Base-by-base conservation (phyloP, 768 basidiomycete genomes). In the Podaxis sp. region DNA sequence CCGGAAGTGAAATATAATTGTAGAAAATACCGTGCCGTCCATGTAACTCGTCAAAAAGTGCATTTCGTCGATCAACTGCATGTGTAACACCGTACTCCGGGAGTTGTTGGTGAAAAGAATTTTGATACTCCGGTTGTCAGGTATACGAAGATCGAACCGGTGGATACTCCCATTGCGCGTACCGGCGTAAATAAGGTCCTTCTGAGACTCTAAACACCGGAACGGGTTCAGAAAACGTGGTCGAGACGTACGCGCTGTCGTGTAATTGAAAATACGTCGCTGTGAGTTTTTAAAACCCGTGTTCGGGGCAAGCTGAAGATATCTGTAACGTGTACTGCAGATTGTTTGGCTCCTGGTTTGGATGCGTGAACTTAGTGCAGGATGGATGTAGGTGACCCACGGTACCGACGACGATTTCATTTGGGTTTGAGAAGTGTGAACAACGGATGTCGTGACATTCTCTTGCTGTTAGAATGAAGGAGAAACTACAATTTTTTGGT, bases 251-350 rank as follows among this genome's bases (percentile, higher is more conserved):
- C 88, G 56, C 80, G 73, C 52, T 77, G 70, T 67, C 86, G 86
- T 52, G 77, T 70, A n/a, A 89, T 73, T 2, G 88, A 72, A 65
- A 91, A 84, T 0, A 89, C 85, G 67, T 90, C 88, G 58, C 87
- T 89, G 19, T 77, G 66, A 2, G 87, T 88, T 28, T 78, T 72
- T 9, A 90, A 69, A 63, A 73, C 67, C 57, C 76, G 74, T 2
- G 81, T 68, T 13, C 74, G 72, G 1, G 66, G 63, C 33, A 75
- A 67, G 2, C 67, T 61, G 38, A 83, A 81, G 51, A 89, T 76
- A 59, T 88, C 84, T 3, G 77, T 69, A 2, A 90, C 69, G 52
- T 83, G 75, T 0, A 87, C 75, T 0, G 82, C 87, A 49, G 79
- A 80, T 52, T 76, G 75, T 65, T 79, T 79, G 9, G 82, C 82